phyloP scores from a whole-genome alignment of 2,329 filamentous ascomycete species.

The Aspergillus melleus region DNA sequence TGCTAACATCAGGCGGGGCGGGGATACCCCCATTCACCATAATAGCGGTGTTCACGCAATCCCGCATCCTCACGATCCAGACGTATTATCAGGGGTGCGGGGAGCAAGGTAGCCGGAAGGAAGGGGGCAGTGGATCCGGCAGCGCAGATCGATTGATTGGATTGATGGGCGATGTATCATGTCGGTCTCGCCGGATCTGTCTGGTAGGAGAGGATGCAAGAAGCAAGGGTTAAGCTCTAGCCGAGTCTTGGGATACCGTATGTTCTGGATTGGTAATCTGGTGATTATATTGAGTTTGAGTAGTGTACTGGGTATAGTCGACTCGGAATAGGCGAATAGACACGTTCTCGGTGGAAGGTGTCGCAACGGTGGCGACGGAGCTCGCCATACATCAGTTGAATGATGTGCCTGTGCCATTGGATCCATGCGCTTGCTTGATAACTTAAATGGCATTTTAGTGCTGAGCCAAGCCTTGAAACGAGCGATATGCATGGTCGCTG shows the following conservation, averaged over 20 bases:
- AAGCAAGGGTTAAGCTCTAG: not conserved
- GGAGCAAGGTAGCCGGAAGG: not conserved
- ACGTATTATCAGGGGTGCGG: not conserved
- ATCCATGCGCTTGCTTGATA: not conserved
- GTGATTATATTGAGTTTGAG: no score
- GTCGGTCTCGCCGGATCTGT: not conserved
- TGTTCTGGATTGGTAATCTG: no score
- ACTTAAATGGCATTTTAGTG: not conserved
- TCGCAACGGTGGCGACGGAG: not conserved
- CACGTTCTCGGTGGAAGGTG: not conserved
- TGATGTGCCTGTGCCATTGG: conserved; percentile 8
- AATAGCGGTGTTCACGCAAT: conserved; percentile 9
- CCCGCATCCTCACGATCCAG: not conserved
- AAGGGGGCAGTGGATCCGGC: not conserved
- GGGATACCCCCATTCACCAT: conserved; percentile 7
- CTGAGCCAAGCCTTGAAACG: not conserved
- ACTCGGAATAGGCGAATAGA: no score
- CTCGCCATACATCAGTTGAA: conserved; percentile 13
- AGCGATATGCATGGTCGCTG: not conserved
- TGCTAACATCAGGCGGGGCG: not conserved
- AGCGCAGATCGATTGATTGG: no score
- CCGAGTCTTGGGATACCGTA: no score
- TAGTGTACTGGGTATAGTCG: no score
- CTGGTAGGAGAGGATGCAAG: not conserved
- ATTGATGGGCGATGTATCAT: not conserved